phyloP scores from a whole-genome alignment of 192 early-diverging fungal genomes.

The Chytriomyces hyalinus region DNA sequence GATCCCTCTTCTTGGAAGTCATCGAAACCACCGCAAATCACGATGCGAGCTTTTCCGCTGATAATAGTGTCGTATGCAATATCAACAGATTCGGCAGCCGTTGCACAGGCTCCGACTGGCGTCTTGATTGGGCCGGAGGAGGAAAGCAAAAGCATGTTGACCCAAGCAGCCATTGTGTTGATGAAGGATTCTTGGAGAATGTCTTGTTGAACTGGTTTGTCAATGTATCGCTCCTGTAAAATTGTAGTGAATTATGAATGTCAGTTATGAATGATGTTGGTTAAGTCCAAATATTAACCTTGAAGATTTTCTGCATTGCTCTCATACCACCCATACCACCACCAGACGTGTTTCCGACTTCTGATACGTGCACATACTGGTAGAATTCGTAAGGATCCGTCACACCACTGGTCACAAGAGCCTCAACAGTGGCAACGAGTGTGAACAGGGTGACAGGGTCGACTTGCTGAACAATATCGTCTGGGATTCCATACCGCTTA shows the following conservation, averaged over 20 bases:
- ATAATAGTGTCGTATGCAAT: constrained; percentile 89
- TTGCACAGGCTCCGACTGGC: constrained; percentile 92
- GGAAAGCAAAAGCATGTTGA: constrained; percentile 94
- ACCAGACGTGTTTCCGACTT: constrained; percentile 89
- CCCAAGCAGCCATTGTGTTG: constrained; percentile 95
- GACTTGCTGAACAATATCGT: constrained; percentile 88
- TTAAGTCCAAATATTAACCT: neutral
- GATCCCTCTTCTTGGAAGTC: constrained; percentile 93
- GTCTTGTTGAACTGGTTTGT: constrained; percentile 86
- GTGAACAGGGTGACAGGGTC: constrained; percentile 90
- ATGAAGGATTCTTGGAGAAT: constrained; percentile 96
- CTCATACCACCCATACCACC: constrained; percentile 89
- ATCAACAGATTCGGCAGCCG: constrained; percentile 88
- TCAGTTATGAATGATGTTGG: too few relatives aligned
- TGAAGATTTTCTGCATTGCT: constrained; percentile 80
- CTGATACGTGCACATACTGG: constrained; percentile 92
- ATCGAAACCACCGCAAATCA: constrained; percentile 92
- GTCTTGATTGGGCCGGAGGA: constrained; percentile 93
- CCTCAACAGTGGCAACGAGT: constrained; percentile 90
- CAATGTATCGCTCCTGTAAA: constrained; percentile 65
- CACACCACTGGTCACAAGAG: constrained; percentile 86
- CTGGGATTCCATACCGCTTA: constrained; percentile 88
- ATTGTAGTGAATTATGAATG: too few relatives aligned
- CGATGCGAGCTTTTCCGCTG: constrained; percentile 88
- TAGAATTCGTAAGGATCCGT: constrained; percentile 98